Evolutionary conservation across 2,329 filamentous ascomycete species (phyloP), one percentile per base, ranked within the genome.

Genomic region (Paraphoma chrysanthemicola): DNA sequence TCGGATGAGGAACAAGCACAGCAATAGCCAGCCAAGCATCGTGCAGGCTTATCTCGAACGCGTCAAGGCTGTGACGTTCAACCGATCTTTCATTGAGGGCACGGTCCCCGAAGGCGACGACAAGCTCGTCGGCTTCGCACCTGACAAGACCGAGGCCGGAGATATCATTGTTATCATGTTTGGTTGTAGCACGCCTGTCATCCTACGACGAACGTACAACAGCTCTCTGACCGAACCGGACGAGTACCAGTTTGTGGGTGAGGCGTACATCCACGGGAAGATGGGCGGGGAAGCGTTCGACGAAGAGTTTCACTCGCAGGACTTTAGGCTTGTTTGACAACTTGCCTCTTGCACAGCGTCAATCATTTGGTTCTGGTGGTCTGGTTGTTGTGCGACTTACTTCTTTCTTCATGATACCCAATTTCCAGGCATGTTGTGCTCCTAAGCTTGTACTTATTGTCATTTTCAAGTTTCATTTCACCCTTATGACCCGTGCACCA

Each of bases 271-370:
- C 12, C 36, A 60, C 33, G 54, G 57, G 3, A 44, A 51, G 38
- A 60, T 60, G 57, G 48, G 57, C 16, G 57, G 54, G 10, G 57
- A 57, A 30, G 54, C 54, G 7, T 23, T 54, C 43, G 38, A 59
- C 16, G 56, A 59, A 14, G n/a, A 23, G 17, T 30, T 41, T 16
- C 18, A 42, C 17, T 4, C 41, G 36, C 16, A 41, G 18, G 18
- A 41, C 6, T 48, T 48, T 18, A 11, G 23, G 17, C 12, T 48
- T 14, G 12, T 47, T 12, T 47, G 29, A 47, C 5, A 23, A 5
- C 23, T 23, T 23, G 23, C 23, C 23, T 23, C 23, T 5, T 23
- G 23, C 23, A 23, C 2, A 23, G 23, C 23, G 23, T 23, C 23
- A 23, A 23, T 23, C 23, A 23, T 23, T 23, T 5, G 23, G 23